Conservation (phyloP, 2,329 filamentous ascomycete species). For the Penicillium sp. region DNA sequence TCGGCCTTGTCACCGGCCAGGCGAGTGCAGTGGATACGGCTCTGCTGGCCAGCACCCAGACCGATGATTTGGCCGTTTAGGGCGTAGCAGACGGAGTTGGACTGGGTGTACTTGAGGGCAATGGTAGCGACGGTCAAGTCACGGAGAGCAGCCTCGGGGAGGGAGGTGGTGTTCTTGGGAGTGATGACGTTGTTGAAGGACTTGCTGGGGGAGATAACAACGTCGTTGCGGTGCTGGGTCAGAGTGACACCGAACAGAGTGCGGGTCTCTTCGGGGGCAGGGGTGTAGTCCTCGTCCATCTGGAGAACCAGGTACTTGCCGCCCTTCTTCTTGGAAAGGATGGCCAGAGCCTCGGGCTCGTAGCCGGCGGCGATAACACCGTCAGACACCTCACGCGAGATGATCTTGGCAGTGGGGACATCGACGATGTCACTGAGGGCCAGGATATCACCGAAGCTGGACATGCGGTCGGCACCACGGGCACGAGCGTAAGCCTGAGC, state of each 20-base stretch:
- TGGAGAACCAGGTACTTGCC: constrained; percentile 95
- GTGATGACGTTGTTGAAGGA: constrained; percentile 85
- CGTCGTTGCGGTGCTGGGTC: constrained; percentile 89
- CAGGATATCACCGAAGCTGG: constrained; percentile 95
- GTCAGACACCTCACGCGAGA: constrained; percentile 95
- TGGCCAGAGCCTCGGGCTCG: constrained; percentile 78
- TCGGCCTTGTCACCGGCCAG: constrained; percentile 97
- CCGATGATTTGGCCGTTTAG: constrained; percentile 91
- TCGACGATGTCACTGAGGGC: constrained; percentile 90
- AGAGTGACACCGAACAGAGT: constrained; percentile 89
- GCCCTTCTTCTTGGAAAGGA: constrained; percentile 96
- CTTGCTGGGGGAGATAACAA: constrained; percentile 73
- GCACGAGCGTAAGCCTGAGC: constrained; percentile 96
- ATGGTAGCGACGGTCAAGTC: constrained; percentile 95
- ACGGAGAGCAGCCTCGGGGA: constrained; percentile 78
- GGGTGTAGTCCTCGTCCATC: constrained; percentile 85
- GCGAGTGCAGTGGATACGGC: constrained; percentile 96
- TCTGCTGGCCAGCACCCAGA: constrained; percentile 94
- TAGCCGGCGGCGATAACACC: constrained; percentile 92
- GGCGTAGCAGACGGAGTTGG: constrained; percentile 98
- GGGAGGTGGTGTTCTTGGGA: constrained; percentile 70
- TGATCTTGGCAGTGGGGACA: constrained; percentile 91
- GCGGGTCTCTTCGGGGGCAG: constrained; percentile 71
- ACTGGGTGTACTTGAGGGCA: constrained; percentile 97
- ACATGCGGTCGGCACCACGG: constrained; percentile 95